These are phyloP conservation scores for Stephania cephalantha DNA, from an alignment of 164 flowering plant species.

Conservation along the genomic window DNA sequence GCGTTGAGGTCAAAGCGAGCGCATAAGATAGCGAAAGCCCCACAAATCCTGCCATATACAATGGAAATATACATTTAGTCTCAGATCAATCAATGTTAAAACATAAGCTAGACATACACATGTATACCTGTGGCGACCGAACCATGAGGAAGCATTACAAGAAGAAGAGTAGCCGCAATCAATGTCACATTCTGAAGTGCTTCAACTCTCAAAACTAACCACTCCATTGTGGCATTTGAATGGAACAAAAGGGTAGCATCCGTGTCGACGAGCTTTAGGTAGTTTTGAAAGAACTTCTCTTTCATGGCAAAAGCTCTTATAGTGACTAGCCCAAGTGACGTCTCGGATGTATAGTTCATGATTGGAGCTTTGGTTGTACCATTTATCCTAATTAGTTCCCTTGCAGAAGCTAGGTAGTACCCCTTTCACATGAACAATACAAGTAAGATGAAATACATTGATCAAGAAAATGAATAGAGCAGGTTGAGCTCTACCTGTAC, in stretches of 20 bases:
- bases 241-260: constrained; percentile 69
- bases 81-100: neutral
- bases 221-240: constrained; percentile 69
- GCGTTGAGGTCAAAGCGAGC: constrained; percentile 45
- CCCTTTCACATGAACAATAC: constrained; percentile 27
- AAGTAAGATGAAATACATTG: neutral
- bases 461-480: neutral
- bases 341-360: constrained; percentile 75
- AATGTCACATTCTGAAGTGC: constrained; percentile 61
- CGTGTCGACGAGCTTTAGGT: constrained; percentile 53
- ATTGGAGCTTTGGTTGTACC: constrained; percentile 92
- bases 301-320: constrained; percentile 62
- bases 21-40: constrained; percentile 91
- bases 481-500: constrained; percentile 48
- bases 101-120: neutral
- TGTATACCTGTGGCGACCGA: constrained; percentile 52
- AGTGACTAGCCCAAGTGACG: constrained; percentile 69
- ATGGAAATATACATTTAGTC: neutral
- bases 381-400: constrained; percentile 69
- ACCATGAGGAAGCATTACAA: constrained; percentile 56
- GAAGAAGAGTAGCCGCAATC: constrained; percentile 52
- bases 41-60: constrained; percentile 52
- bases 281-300: constrained; percentile 46
- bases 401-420: constrained; percentile 63
- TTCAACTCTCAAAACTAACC: constrained; percentile 72